A percentile compares a stretch with the other conserved stretches of the same genome.
phyloP scores from a whole-genome alignment of 331 rosid genomes.

The Malus hybrid region DNA sequence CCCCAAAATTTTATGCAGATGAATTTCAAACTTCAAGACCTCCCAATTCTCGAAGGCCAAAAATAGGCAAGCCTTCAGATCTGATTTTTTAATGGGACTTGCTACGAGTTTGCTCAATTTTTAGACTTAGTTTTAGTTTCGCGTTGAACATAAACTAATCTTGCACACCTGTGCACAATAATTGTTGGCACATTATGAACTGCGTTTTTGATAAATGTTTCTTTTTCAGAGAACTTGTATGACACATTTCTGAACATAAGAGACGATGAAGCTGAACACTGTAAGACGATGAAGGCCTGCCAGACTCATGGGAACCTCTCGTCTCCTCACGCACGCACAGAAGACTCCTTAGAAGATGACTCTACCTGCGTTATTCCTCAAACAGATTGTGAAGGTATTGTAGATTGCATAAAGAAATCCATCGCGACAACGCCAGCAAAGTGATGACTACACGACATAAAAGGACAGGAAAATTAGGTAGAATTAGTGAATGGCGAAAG shows the following conservation, averaged over 20 bases:
- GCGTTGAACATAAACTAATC: no score
- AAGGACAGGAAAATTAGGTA: constrained; percentile 4
- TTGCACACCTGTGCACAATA: neutral
- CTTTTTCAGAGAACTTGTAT: constrained; percentile 62
- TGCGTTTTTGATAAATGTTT: neutral
- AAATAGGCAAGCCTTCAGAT: constrained; percentile 49
- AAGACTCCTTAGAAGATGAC: constrained; percentile 35
- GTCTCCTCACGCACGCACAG: constrained; percentile 73
- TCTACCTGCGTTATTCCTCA: constrained; percentile 23
- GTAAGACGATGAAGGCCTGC: constrained; percentile 97
- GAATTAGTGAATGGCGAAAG: neutral
- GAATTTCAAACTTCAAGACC: constrained; percentile 89
- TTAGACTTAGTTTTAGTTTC: neutral
- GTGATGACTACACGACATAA: neutral
- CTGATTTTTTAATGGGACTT: neutral
- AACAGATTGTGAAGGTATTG: constrained; percentile 71
- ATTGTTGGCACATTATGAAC: neutral
- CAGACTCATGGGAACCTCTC: constrained; percentile 83
- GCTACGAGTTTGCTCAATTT: neutral
- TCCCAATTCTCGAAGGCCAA: constrained; percentile 90
- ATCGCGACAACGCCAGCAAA: constrained; percentile 33
- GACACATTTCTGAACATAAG: constrained; percentile 79
- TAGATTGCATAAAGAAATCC: constrained; percentile 71
- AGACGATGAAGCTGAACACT: constrained; percentile 97
- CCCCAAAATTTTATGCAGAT: constrained; percentile 35